Evolutionary conservation across 2,329 filamentous ascomycete genomes (phyloP).

Genomic region (Chalaropsis ovoidea): DNA sequence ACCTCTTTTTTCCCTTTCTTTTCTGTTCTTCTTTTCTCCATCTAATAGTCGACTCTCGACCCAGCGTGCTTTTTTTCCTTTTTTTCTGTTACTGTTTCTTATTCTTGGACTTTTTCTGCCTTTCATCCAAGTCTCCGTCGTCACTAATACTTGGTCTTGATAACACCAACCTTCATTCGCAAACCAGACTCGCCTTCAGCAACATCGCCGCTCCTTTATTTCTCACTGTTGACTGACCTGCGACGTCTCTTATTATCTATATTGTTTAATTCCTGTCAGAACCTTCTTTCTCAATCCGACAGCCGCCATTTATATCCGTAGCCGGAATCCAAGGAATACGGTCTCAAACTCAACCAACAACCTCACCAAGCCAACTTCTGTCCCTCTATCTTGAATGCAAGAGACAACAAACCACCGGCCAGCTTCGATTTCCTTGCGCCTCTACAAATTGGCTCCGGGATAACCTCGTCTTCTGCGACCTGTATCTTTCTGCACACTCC

Average conservation of each 20-base stretch:
- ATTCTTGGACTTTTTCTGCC: not conserved
- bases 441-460: not conserved
- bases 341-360: constrained; percentile 1
- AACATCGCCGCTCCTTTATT: constrained; percentile 23
- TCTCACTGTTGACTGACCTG: constrained; percentile 22
- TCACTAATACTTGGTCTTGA: not conserved
- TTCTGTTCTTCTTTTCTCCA: not conserved
- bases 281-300: not conserved
- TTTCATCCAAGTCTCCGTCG: not conserved
- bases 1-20: constrained; percentile 5
- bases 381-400: not conserved
- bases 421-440: not conserved
- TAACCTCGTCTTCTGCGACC: not conserved
- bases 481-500: not conserved
- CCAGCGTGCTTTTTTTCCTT: not conserved
- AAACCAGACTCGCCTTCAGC: constrained; percentile 15
- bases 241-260: not conserved
- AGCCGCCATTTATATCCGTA: not conserved
- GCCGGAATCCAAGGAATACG: not conserved
- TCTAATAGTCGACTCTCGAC: not conserved
- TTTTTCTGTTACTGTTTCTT: not conserved
- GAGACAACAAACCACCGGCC: not conserved
- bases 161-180: not conserved
- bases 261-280: constrained; percentile 7
- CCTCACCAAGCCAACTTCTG: not conserved